Evolutionary conservation across 2,329 filamentous ascomycete genomes (phyloP).

Genomic region (Ascochyta lentis): DNA sequence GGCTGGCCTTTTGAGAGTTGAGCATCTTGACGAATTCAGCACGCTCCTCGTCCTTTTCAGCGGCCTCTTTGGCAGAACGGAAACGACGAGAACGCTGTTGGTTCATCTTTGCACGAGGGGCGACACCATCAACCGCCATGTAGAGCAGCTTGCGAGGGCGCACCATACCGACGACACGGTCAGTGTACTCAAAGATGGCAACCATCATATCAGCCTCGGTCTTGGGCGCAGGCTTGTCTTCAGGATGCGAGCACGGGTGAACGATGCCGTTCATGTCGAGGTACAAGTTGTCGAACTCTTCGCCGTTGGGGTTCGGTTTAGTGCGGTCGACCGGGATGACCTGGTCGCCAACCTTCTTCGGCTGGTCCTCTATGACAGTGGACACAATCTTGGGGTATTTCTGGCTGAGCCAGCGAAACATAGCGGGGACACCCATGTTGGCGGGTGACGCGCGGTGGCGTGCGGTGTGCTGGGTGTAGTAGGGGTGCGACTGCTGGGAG

Average conservation of each 20-base stretch:
- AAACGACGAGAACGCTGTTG: constrained; percentile 97
- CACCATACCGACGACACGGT: constrained; percentile 98
- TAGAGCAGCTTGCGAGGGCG: constrained; percentile 93
- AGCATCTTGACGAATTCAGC: constrained; percentile 85
- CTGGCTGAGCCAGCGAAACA: constrained; percentile 94
- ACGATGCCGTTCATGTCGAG: constrained; percentile 99
- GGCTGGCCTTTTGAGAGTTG: constrained; percentile 70
- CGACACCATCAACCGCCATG: constrained; percentile 98
- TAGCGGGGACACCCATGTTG: constrained; percentile 89
- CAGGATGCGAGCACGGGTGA: constrained; percentile 96
- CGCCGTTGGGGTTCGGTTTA: constrained; percentile 89
- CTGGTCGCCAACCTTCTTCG: constrained; percentile 81
- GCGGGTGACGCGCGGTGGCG: constrained; percentile 30
- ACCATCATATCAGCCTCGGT: constrained; percentile 99
- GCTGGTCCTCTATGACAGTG: constrained; percentile 84
- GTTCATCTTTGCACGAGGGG: constrained; percentile 98
- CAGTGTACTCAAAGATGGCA: constrained; percentile 98
- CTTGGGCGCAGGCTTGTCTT: constrained; percentile 86
- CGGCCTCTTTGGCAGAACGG: constrained; percentile 89
- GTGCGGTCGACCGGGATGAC: constrained; percentile 85
- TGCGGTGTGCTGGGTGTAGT: constrained; percentile 14
- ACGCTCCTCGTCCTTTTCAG: constrained; percentile 92
- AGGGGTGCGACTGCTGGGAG: constrained; percentile 13
- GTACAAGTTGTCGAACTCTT: constrained; percentile 97
- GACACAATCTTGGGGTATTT: constrained; percentile 99